Evolutionary conservation across 345 rosid species (phyloP), one percentile per base, ranked within the genome.

Genomic region (Syzygium aqueum): DNA sequence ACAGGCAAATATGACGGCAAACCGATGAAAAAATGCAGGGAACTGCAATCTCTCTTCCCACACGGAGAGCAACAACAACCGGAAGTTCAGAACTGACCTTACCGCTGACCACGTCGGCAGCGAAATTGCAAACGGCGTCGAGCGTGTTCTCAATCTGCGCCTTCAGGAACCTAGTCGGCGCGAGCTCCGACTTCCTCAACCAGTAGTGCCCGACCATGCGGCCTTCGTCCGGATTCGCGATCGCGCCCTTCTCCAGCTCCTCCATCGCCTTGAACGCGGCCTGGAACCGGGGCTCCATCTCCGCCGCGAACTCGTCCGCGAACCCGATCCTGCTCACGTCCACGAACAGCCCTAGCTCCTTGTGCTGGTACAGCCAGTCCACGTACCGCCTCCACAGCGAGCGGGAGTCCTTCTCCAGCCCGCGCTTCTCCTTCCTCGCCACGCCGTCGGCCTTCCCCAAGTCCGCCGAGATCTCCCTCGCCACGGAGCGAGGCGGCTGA

Each of bases 201-300:
- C 99, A 97, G 85, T 97, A 97, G 89, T 97, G 99, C 7, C 99
- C 99, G 43, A 97, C 99, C 99, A 97, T 97, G 89, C 99, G 92
- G 15, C 98, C 95, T 90, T 97, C 99, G 61, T 97, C 99, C 22
- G 99, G 99, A 88, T 97, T 97, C 85, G 99, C 95, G 85, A 97
- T 95, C 86, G 99, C 92, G 13, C 99, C 99, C 54, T 95, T 97
- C 89, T 96, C 99, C 67, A 97, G 90, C 88, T 93, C 96, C 88
- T 90, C 97, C 99, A 97, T 95, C 21, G 94, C 93, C 91, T 90
- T 93, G 17, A 97, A 94, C 43, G 99, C 98, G 53, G 88, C 88
- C 86, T 92, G 89, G 49, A 97, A 94, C 13, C 96, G 92, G 11
- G 93, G 94, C 90, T 93, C 99, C 99, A 97, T 97, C 56, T 94